Base-by-base conservation (phyloP, 2,329 filamentous ascomycete species). In the Cryoendolithus antarcticus region DNA sequence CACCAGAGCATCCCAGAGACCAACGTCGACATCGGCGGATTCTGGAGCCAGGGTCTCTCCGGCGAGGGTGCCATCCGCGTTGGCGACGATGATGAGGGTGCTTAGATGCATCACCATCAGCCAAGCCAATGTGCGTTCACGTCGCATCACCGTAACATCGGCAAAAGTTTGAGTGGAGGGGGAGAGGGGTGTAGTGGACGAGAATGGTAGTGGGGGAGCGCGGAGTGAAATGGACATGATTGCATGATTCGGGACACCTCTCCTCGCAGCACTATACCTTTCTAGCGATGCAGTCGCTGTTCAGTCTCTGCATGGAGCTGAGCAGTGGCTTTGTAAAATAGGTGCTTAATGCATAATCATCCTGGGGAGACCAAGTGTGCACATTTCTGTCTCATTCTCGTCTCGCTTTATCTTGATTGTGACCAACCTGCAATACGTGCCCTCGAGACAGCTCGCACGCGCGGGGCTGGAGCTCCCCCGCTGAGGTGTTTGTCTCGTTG, bases 41-140 rank as follows among this genome's bases (percentile, higher is more conserved):
- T 69, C 64, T 71, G 67, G 67, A 52, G 65, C 35, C 57, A 69
- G 48, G 67, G 67, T 33, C 54, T 70, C 40, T 57, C 54, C 49
- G 48, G 56, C 39, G 67, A 71, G 54, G 67, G 67, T 46, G 51
- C 59, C 41, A 63, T 71, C 46, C 67, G 67, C 45, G 61, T 71
- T 38, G 65, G 59, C 45, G 67, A 71, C 43, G 67, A 70, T 45
- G 60, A 63, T 35, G 61, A 63, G 51, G 61, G 60, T 44, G 59
- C 59, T 39, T 62, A 61, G 49, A 49, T 44, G 41, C 35, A 38
- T 39, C 33, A 30, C 40, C 9, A 27, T 29, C 15, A 32, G 32
- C 13, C 32, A 30, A 31, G 13, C 41, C 33, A 30, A 30, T 30
- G 37, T 24, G 33, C 39, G 38, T 30, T 37, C 39, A 39, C 32